These are phyloP conservation scores for Aspergillus cristatus DNA, from an alignment of 495 filamentous ascomycete genomes.

Conservation along the genomic window DNA sequence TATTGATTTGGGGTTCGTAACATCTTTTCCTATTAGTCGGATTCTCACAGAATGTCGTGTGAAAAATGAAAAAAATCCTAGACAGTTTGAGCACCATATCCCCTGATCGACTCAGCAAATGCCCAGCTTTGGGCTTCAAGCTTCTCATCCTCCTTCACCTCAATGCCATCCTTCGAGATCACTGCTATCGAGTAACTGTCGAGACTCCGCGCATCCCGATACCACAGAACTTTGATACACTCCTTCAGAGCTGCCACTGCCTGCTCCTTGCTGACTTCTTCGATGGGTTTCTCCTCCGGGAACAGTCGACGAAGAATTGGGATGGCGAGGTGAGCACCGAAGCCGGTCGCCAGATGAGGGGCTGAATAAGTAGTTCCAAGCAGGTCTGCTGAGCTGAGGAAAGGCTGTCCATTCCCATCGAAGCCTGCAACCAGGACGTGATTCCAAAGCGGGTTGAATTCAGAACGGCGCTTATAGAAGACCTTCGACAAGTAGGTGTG, in stretches of 20 bases:
- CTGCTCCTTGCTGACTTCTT: slow-evolving; percentile 61
- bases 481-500: slow-evolving; percentile 94
- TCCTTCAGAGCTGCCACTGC: slow-evolving; percentile 74
- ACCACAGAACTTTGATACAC: slow-evolving; percentile 97
- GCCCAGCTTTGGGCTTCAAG: slow-evolving; percentile 88
- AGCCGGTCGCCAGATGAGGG: slow-evolving; percentile 86
- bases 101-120: slow-evolving; percentile 80
- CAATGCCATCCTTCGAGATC: slow-evolving; percentile 70
- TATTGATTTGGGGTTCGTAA: neutral
- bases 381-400: slow-evolving; percentile 82
- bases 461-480: slow-evolving; percentile 84
- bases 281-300: slow-evolving; percentile 68
- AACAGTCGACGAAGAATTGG: slow-evolving; percentile 77
- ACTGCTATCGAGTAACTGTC: slow-evolving; percentile 88
- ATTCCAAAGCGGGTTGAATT: slow-evolving; percentile 98
- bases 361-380: slow-evolving; percentile 84
- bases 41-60: slow-evolving; percentile 1
- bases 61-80: slow-evolving; percentile 22
- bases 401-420: slow-evolving; percentile 70
- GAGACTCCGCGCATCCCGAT: slow-evolving; percentile 86
- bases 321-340: slow-evolving; percentile 85
- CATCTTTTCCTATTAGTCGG: slow-evolving; percentile 6
- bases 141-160: slow-evolving; percentile 71
- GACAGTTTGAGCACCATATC: slow-evolving; percentile 61
- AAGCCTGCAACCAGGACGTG: slow-evolving; percentile 81